Base-by-base conservation (phyloP, 306 rosid species). In the Purshia tridentata region DNA sequence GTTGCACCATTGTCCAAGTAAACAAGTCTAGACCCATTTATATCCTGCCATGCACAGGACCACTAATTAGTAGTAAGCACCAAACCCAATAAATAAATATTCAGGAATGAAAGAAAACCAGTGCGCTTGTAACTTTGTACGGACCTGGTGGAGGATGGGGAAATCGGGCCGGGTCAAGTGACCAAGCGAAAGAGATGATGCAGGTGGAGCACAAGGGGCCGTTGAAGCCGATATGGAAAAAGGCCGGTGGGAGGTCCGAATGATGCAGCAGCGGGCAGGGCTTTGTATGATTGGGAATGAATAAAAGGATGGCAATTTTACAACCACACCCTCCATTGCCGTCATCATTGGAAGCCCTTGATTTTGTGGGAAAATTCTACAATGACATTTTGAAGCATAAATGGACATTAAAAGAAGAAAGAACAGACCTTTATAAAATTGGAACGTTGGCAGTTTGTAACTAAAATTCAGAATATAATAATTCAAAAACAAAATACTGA, bases 1-100 rank as follows among this genome's bases (percentile, higher is more conserved):
- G 98, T 93, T 15, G 98, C 98, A n/a, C 90, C 98, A 59, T 89
- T 93, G 80, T 93, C 98, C 72, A 93, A 82, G 85, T 93, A 93
- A 20, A 93, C 92, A 78, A 93, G 98, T 82, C 82, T 89, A 50
- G 86, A 89, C 64, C 98, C 96, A 84, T 93, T 91, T 60, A 93
- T 88, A 86, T 93, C 98, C 98, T 93, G 84, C 62, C n/a, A 67
- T 10, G 42, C 18, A 29, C 35, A 54, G 6, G 35, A 4, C 20
- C 70, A 29, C 35, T 29, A 29, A 29, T 29, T 29, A 29, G 35
- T 29, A 29, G 35, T 29, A 29, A 29, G 35, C 35, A 29, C 35
- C 35, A 29, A 29, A 29, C 35, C 35, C 35, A 29, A 29, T 1
- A 29, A 29, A 29, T 29, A 29, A 29, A 29, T 29, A 29, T 29